Conservation (phyloP, 805 yeast genomes). For the Novakomyces olei region DNA sequence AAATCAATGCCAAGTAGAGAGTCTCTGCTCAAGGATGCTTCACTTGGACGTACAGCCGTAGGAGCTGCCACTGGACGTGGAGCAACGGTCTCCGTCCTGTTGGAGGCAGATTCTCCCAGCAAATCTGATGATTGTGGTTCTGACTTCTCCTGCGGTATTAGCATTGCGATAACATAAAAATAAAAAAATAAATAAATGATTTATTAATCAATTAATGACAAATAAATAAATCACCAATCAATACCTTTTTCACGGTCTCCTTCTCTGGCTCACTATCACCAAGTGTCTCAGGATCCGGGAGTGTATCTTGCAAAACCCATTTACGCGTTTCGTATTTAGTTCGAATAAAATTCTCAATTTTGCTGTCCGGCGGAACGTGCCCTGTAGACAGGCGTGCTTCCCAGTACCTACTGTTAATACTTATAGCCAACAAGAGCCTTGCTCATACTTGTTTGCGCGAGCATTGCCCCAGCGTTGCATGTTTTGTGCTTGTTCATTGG, state of each 20-base stretch:
- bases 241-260: not conserved
- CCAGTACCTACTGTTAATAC: slow-evolving; percentile 29
- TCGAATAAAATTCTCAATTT: slow-evolving; percentile 71
- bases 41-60: slow-evolving; percentile 5
- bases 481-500: slow-evolving; percentile 66
- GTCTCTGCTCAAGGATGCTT: not conserved
- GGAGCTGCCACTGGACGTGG: slow-evolving; percentile 6
- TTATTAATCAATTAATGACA: not conserved
- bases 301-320: slow-evolving; percentile 38
- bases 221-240: not conserved
- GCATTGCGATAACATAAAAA: not conserved
- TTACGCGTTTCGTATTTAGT: slow-evolving; percentile 80
- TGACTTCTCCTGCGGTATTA: not conserved
- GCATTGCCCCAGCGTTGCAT: slow-evolving; percentile 76
- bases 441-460: slow-evolving; percentile 33
- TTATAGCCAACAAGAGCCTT: not conserved
- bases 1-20: slow-evolving; percentile 13
- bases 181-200: not conserved
- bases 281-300: slow-evolving; percentile 34
- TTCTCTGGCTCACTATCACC: slow-evolving; percentile 8
- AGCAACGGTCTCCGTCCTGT: slow-evolving; percentile 7
- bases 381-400: slow-evolving; percentile 51
- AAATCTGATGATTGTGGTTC: not conserved
- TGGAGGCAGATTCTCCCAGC: slow-evolving; percentile 3
- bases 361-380: slow-evolving; percentile 61